phyloP scores from a whole-genome alignment of 192 early-diverging fungal genomes.

The Umbelopsis sp. region DNA sequence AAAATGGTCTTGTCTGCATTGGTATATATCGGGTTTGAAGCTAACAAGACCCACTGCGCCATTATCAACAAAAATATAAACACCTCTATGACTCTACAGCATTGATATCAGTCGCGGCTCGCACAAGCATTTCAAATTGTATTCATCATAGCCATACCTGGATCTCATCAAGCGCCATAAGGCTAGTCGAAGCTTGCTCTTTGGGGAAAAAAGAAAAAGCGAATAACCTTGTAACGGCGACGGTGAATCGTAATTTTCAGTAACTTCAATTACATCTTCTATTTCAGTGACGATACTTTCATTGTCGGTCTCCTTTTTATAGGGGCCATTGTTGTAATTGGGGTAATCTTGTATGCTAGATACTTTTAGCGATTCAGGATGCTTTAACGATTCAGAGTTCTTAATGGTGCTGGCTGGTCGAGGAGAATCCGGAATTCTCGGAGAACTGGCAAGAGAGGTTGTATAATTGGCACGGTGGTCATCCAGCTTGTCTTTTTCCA shows the following conservation, averaged over 20 bases:
- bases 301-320: background rate
- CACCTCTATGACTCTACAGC: conserved; percentile 34
- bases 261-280: background rate
- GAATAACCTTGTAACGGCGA: conserved; percentile 43
- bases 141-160: conserved; percentile 32
- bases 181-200: conserved; percentile 32
- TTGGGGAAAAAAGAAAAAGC: conserved; percentile 36
- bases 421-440: background rate
- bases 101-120: background rate
- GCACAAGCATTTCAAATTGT: background rate
- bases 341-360: background rate
- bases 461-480: too few relatives aligned
- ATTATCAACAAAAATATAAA: conserved; percentile 46
- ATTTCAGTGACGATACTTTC: background rate
- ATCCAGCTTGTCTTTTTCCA: too few relatives aligned
- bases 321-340: background rate
- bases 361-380: background rate
- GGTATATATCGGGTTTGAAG: conserved; percentile 36
- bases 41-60: conserved; percentile 50
- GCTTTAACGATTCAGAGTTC: background rate
- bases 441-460: too few relatives aligned
- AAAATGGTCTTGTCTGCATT: conserved; percentile 42
- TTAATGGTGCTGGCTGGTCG: background rate
- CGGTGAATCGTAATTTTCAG: background rate
- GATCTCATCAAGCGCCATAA: conserved; percentile 44